Base-by-base conservation (phyloP, 106 monocot species). In the Platanthera zijinensis region DNA sequence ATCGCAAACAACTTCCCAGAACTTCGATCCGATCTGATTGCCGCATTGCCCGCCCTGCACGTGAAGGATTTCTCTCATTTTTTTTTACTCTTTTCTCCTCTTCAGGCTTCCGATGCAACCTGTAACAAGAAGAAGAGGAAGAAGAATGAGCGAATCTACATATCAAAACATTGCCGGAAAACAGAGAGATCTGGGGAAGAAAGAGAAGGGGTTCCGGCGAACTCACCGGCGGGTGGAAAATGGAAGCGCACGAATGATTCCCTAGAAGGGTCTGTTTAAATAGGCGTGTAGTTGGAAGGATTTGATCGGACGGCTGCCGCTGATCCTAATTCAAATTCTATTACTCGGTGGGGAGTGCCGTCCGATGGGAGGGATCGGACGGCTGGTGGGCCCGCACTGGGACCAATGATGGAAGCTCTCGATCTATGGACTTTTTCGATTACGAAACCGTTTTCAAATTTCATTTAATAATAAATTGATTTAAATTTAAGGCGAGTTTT, bases 51-150 rank as follows among this genome's bases (percentile, higher is more conserved):
- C 63, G 22, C 63, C 63, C 63, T 63, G 63, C 19, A 63, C 63
- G 63, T 63, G 63, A 63, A 63, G 63, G 63, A 63, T 63, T 63
- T 63, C 63, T 28, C 63, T 63, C 63, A 63, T 63, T 21, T 25
- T 21, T 25, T 62, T 63, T 28, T 8, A 56, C 25, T 21, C 21
- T 63, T 63, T 18, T 8, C 63, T 7, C 22, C 22, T 22, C 9
- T 9, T 63, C 63, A 21, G 10, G 5, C 25, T 63, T 28, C 25
- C 22, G 9, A 63, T 63, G n/a, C 63, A 21, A 63, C 21, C 63
- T 63, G 25, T 8, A 53, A 53, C 2, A 53, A 10, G 14, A 53
- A 8, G 53, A 18, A 63, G 5, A 63, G 25, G 22, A 22, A 63
- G 22, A 22, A 63, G 8, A 63, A 19, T 6, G 9, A 63, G 19